These are phyloP conservation scores for Globisporangium irregulare DNA, from an alignment of 352 stramenopile genomes.

Conservation along the genomic window DNA sequence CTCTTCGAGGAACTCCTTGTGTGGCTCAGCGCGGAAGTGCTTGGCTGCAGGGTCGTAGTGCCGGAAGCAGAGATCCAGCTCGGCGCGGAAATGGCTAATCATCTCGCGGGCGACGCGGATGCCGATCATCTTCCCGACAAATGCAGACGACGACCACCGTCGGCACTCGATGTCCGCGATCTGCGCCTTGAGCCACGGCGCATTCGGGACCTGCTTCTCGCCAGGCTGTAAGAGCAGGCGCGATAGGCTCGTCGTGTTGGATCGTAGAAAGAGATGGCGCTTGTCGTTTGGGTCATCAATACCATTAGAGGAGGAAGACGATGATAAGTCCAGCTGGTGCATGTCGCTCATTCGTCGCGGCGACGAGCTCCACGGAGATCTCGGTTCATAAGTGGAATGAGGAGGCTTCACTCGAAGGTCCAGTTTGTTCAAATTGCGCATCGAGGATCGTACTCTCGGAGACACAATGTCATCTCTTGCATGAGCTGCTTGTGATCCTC, in stretches of 20 bases:
- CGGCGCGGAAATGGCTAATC: slow-evolving; percentile 78
- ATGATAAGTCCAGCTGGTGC: slow-evolving; percentile 10
- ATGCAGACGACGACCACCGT: slow-evolving; percentile 80
- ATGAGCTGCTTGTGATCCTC: not conserved
- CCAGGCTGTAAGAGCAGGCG: slow-evolving; percentile 25
- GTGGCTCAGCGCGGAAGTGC: slow-evolving; percentile 30
- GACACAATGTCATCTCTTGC: slow-evolving; percentile 16
- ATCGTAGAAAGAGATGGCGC: slow-evolving; percentile 26
- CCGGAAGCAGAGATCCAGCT: slow-evolving; percentile 48
- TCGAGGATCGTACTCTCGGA: slow-evolving; percentile 24
- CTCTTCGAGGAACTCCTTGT: slow-evolving; percentile 68
- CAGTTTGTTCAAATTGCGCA: slow-evolving; percentile 17
- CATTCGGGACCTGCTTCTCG: slow-evolving; percentile 35
- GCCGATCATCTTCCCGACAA: slow-evolving; percentile 87
- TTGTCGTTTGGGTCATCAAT: slow-evolving; percentile 8
- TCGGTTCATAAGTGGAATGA: not conserved
- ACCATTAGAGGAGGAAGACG: not conserved
- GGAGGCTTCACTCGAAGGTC: slow-evolving; percentile 4
- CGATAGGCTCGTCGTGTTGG: slow-evolving; percentile 49
- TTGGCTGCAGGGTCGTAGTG: slow-evolving; percentile 26
- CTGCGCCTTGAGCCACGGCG: slow-evolving; percentile 75
- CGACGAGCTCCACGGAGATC: slow-evolving; percentile 31
- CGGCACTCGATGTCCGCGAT: slow-evolving; percentile 84
- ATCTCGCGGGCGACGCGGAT: slow-evolving; percentile 81
- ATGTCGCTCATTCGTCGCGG: slow-evolving; percentile 53